Percentiles rank a stretch among this genome's conserved stretches.
phyloP scores from a whole-genome alignment of 2,329 filamentous ascomycete species.

The Elsinoe australis region DNA sequence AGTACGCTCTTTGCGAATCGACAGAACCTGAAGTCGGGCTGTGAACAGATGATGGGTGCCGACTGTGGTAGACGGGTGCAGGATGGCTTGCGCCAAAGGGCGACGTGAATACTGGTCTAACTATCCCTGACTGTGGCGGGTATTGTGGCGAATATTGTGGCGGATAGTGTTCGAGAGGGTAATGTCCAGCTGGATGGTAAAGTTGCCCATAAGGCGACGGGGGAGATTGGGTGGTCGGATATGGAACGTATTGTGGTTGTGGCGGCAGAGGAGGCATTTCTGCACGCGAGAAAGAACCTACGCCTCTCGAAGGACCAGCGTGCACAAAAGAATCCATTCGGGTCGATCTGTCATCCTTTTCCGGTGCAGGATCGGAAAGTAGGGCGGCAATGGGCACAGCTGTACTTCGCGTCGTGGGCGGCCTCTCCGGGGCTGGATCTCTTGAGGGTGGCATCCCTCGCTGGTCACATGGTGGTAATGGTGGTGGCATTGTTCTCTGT shows the following conservation, averaged over 20 bases:
- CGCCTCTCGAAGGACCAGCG: neutral
- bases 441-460: conserved; percentile 8
- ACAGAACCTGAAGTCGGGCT: conserved; percentile 20
- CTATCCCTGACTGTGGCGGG: neutral
- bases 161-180: neutral
- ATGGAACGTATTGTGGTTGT: conserved; percentile 1
- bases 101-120: conserved; percentile 11
- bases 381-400: conserved; percentile 16
- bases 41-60: conserved; percentile 22
- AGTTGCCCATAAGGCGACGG: neutral
- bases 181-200: neutral
- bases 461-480: conserved; percentile 4
- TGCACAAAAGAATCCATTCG: conserved; percentile 13
- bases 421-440: conserved; percentile 2
- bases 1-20: conserved; percentile 25
- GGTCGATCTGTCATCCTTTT: conserved; percentile 4
- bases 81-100: neutral
- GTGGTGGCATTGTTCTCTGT: conserved; percentile 10
- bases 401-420: conserved; percentile 7
- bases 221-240: neutral
- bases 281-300: conserved; percentile 1
- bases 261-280: conserved; percentile 1
- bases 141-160: too few relatives aligned
- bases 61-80: conserved; percentile 1
- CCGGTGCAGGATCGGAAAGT: conserved; percentile 9